Base-by-base conservation (phyloP, 345 rosid species). In the Clausena lansium region DNA sequence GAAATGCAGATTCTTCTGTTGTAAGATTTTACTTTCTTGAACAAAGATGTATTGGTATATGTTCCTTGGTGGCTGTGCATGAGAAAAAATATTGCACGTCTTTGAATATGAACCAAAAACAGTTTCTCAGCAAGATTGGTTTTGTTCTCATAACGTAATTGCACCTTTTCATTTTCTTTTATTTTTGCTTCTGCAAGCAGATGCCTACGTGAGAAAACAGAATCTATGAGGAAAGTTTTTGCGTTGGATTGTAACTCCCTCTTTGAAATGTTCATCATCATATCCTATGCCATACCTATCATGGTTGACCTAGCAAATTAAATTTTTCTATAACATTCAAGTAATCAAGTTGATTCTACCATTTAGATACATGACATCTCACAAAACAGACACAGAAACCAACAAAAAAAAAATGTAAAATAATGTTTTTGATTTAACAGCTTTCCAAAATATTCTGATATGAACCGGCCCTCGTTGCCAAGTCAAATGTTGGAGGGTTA, bases 1-100 rank as follows among this genome's bases (percentile, higher is more conserved):
- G 65, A 73, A 71, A 55, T 28, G 52, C 19, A 32, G n/a, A 22
- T 76, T 59, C 52, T 63, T 38, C 39, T 76, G 8, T 52, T 70
- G 58, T 22, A 24, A 25, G 14, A 4, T 30, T 4, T 41, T 39
- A 38, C 10, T 3, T 35, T 20, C 30, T 52, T 70, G 62, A 61
- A 17, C 39, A 33, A 47, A 33, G 17, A 15, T 79, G 71, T 76
- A 76, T 50, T 75, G 25, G 47, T 2, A 45, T 13, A 11, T 45
- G 13, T 45, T 45, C 50, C 50, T 3, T 27, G 3, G 57, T 17
- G 35, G 66, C 66, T 55, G 32, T 67, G 13, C 33, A n/a, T 33
- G 2, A 6, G 27, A 19, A 9, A 63, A 20, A 74, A 75, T 15
- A 52, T 36, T n/a, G 8, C 33, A 50, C 17, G 1, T 52, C 4